Evolutionary conservation across 2,329 filamentous ascomycete genomes (phyloP), one percentile per base, ranked within the genome.

Genomic region (Fusarium marasasianum): DNA sequence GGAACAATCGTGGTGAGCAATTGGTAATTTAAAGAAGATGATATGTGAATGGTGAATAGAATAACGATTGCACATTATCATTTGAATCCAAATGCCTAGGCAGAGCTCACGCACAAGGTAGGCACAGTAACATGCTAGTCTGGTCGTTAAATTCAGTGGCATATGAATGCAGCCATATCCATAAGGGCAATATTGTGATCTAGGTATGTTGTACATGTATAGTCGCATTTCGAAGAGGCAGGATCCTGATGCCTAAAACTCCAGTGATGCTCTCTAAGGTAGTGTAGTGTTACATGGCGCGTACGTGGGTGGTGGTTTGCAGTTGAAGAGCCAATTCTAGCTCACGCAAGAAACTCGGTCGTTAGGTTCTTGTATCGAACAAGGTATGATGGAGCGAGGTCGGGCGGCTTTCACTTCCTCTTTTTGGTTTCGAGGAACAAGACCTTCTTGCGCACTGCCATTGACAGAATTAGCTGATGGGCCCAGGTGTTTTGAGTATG

Each of bases 361-460:
- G 41, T 60, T 45, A 40, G 50, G 31, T 47, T 54, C 11, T 58
- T 67, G 62, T 51, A 63, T 54, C 54, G 63, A 54, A 54, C 63
- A 58, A 63, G 44, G 47, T 67, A 67, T 78, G 64, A 57, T 66
- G 58, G 65, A 69, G 56, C 35, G 57, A 65, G 41, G 31, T 38
- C 51, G 56, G 24, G 18, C 24, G 31, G 45, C 33, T 48, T 62
- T 73, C 84, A 89, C 84, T 89, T 91, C 82, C 92, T 92, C 81
- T 94, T 93, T 82, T 97, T 98, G 81, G 94, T 91, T 83, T 99
- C 96, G 65, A 98, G 89, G 84, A 99, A 99, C 37, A 99, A 88
- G 38, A 99, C 96, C 86, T 98, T 93, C 87, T 96, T 94, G 83
- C 95, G 93, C 63, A 99, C 96, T 97, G 77, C 37, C 76, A 59